Base-by-base conservation (phyloP, 2,329 filamentous ascomycete genomes). In the Metarhizium album region DNA sequence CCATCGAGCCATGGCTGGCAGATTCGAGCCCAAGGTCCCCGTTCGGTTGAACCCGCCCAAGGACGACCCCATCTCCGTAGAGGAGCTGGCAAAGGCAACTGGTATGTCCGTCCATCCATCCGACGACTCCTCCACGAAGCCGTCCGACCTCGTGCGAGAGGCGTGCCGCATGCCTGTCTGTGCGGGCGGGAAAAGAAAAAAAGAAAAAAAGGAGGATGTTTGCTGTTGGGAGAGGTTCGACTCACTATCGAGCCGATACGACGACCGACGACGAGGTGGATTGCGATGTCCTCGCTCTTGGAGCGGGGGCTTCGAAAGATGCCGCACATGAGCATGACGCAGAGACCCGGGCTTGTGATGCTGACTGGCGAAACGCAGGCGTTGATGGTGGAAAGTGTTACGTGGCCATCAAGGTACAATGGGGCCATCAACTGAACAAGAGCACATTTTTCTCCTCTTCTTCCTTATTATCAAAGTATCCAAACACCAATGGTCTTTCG, bases 41-140 rank as follows among this genome's bases (percentile, higher is more conserved):
- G 84, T 93, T 53, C 71, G 83, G 52, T 80, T 98, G 53, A 76
- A 85, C 52, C 84, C 89, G 37, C 93, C 93, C 14, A 97, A 94
- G 71, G 79, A 89, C 64, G 90, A 96, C 61, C 79, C 80, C 37
- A 96, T 98, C 60, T 83, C 83, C n/a, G 62, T 76, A 2, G 87
- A 93, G 52, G 83, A 91, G 60, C 76, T 98, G 55, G 76, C 84
- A 38, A 84, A 86, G 66, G 89, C 88, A 60, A 82, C 93, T 65
- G 93, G 93, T 95, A 74, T 62, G 82, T 45, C 5, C 3, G 38
- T 42, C 18, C 33, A 11, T 37, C 4, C 45, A n/a, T n/a, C n/a
- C n/a, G n/a, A n/a, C n/a, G 31, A 40, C 46, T n/a, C 40, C 42
- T 46, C 37, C 29, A 38, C 16, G 33, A 45, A 9, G 11, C 22